These are phyloP conservation scores for Annulohypoxylon moriforme DNA, from an alignment of 495 filamentous ascomycete genomes.

Conservation along the genomic window DNA sequence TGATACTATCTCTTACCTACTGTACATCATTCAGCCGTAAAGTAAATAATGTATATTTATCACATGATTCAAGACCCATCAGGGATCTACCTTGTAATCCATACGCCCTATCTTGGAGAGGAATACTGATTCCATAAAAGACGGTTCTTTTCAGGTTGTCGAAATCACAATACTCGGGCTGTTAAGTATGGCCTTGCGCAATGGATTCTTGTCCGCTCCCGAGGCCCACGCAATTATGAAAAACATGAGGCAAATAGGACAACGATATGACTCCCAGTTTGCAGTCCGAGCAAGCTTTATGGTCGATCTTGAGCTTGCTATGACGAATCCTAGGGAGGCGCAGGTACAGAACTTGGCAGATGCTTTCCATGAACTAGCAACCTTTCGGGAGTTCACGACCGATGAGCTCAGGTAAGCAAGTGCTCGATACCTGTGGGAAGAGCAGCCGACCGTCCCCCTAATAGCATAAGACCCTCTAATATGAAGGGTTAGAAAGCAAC, in stretches of 20 bases:
- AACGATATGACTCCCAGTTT: conserved; percentile 29
- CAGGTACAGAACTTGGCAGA: conserved; percentile 39
- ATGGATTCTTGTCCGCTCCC: conserved; percentile 25
- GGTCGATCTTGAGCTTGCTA: conserved; percentile 42
- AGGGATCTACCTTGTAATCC: neutral
- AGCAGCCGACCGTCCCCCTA: conserved; percentile 10
- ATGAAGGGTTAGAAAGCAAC: conserved; percentile 25
- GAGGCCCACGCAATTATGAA: conserved; percentile 33
- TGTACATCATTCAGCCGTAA: neutral
- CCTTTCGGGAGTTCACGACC: conserved; percentile 44
- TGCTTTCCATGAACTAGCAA: conserved; percentile 39
- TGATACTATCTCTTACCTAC: conserved; percentile 10
- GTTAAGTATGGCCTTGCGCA: conserved; percentile 42
- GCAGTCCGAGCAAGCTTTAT: conserved; percentile 39
- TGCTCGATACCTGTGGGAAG: conserved; percentile 13
- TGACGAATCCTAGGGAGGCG: conserved; percentile 35
- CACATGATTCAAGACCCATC: neutral
- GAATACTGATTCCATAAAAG: conserved; percentile 25
- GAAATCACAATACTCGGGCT: conserved; percentile 37
- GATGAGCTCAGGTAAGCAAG: conserved; percentile 38
- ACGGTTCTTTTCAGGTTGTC: conserved; percentile 33
- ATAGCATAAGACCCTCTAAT: conserved; percentile 16
- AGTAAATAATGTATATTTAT: neutral
- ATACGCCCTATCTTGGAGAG: no score
- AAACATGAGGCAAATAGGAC: conserved; percentile 28